Evolutionary conservation across 345 rosid genomes (phyloP).

Genomic region (Gossypium stocksii): DNA sequence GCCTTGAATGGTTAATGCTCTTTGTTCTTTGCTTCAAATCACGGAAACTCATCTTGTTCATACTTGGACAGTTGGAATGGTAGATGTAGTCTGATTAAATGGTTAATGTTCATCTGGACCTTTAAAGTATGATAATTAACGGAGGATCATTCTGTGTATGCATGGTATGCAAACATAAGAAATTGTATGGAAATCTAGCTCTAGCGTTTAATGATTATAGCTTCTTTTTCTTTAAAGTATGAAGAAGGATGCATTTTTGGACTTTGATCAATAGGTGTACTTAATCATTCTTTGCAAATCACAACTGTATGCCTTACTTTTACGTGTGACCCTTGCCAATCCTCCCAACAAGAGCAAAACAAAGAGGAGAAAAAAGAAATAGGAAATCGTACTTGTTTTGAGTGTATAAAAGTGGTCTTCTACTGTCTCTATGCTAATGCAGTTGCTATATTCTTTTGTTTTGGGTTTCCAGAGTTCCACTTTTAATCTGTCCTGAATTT

Average conservation of each 20-base stretch:
- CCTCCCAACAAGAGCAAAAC: neutral
- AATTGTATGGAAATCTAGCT: neutral
- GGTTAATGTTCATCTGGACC: neutral
- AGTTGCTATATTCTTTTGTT: neutral
- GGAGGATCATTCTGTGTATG: neutral
- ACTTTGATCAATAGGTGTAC: neutral
- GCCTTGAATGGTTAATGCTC: neutral
- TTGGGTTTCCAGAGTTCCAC: neutral
- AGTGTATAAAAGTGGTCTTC: neutral
- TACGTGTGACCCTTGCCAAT: neutral
- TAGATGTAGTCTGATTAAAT: neutral
- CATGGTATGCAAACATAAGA: neutral
- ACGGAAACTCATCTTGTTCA: neutral
- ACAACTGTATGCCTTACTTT: neutral
- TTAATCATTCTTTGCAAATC: neutral
- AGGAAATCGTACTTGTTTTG: neutral
- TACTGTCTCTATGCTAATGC: neutral
- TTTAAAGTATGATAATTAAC: neutral
- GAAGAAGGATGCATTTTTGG: neutral
- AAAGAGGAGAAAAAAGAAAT: neutral
- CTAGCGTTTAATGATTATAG: neutral
- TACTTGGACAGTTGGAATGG: neutral
- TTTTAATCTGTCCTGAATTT: neutral
- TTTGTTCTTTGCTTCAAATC: neutral
- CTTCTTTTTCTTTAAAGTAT: neutral